These are phyloP conservation scores for Phytophthora colocasiae DNA, from an alignment of 352 stramenopile genomes.

Conservation along the genomic window DNA sequence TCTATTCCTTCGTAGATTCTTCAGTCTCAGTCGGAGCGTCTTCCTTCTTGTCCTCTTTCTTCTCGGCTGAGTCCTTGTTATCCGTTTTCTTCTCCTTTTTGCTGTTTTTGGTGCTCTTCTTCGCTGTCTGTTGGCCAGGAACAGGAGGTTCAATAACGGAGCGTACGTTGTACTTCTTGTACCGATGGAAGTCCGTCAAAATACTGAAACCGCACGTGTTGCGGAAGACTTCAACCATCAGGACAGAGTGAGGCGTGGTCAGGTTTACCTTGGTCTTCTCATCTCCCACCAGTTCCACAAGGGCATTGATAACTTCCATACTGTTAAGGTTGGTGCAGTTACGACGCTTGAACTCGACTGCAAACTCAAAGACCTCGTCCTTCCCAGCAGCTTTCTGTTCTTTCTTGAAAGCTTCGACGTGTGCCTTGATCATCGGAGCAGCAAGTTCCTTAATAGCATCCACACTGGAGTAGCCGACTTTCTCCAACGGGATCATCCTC, in stretches of 20 bases:
- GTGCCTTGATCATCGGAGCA: constrained; percentile 60
- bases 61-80: constrained; percentile 5
- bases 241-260: constrained; percentile 59
- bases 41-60: constrained; percentile 8
- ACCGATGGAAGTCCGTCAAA: constrained; percentile 77
- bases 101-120: constrained; percentile 31
- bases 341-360: constrained; percentile 81
- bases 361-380: constrained; percentile 44
- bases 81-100: constrained; percentile 23
- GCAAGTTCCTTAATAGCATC: constrained; percentile 68
- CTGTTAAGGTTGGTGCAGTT: constrained; percentile 79
- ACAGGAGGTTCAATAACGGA: constrained; percentile 72
- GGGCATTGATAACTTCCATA: constrained; percentile 77
- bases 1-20: constrained; percentile 13
- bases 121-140: constrained; percentile 36
- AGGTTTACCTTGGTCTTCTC: constrained; percentile 82
- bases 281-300: constrained; percentile 59
- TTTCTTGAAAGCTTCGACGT: constrained; percentile 42
- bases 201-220: constrained; percentile 80
- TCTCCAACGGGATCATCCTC: constrained; percentile 79
- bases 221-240: constrained; percentile 81
- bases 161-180: constrained; percentile 82
- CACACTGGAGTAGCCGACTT: constrained; percentile 65
- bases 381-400: constrained; percentile 31
- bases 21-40: constrained; percentile 11